Conservation (phyloP, 1,284 basidiomycete genomes). For the Sphaerobolus stellatus region DNA sequence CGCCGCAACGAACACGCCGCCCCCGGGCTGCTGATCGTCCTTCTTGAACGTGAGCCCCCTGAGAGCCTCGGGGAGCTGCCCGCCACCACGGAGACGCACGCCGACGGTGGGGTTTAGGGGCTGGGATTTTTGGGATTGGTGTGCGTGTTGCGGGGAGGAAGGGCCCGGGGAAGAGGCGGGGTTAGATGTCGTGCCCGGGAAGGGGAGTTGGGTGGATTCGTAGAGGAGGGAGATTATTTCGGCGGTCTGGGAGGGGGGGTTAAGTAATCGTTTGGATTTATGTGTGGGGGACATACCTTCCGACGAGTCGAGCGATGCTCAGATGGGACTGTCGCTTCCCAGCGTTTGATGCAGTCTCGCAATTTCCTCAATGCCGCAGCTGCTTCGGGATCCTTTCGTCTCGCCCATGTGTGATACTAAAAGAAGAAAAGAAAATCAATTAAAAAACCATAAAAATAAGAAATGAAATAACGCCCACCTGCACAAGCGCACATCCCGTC, state of each 20-base stretch:
- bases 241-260: slow-evolving; percentile 52
- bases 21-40: slow-evolving; percentile 74
- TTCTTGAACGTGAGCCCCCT: slow-evolving; percentile 67
- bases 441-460: slow-evolving; percentile 7
- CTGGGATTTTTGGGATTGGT: slow-evolving; percentile 43
- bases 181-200: slow-evolving; percentile 16
- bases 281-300: slow-evolving; percentile 56
- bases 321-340: slow-evolving; percentile 76
- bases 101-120: slow-evolving; percentile 73
- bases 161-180: slow-evolving; percentile 24
- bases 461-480: slow-evolving; percentile 51
- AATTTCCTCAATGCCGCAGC: slow-evolving; percentile 74
- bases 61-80: slow-evolving; percentile 39
- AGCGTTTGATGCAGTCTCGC: slow-evolving; percentile 78
- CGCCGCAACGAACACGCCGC: slow-evolving; percentile 76
- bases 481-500: slow-evolving; percentile 88
- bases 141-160: slow-evolving; percentile 9
- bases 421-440: slow-evolving; percentile 16
- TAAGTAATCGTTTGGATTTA: background rate
- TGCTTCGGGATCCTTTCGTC: slow-evolving; percentile 74
- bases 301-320: slow-evolving; percentile 91
- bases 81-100: slow-evolving; percentile 57
- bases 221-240: slow-evolving; percentile 91
- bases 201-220: slow-evolving; percentile 80
- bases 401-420: slow-evolving; percentile 90